These are phyloP conservation scores for Termitomyces sp. DNA, from an alignment of 768 basidiomycete genomes.

Conservation along the genomic window DNA sequence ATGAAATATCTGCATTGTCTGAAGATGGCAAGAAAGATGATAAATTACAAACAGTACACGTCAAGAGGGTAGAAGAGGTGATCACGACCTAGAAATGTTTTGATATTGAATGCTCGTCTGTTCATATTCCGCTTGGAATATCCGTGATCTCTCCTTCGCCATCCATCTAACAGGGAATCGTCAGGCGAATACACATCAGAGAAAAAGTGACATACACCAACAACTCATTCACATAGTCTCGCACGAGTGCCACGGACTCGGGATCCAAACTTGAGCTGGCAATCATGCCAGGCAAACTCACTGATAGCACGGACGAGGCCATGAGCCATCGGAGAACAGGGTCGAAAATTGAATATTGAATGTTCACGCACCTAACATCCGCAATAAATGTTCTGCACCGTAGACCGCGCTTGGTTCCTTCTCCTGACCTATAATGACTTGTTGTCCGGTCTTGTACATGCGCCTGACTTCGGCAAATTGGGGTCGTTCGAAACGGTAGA, in stretches of 20 bases:
- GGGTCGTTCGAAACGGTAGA: slow-evolving; percentile 93
- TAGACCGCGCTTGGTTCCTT: slow-evolving; percentile 89
- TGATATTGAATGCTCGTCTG: slow-evolving; percentile 75
- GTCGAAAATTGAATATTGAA: background rate
- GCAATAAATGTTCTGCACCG: slow-evolving; percentile 89
- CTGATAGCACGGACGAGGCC: slow-evolving; percentile 35
- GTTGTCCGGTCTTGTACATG: slow-evolving; percentile 66
- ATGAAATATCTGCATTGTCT: background rate
- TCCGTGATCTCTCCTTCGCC: slow-evolving; percentile 63
- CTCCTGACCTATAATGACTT: slow-evolving; percentile 64
- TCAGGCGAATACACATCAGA: background rate
- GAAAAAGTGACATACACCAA: slow-evolving; percentile 50
- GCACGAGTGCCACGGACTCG: slow-evolving; percentile 77
- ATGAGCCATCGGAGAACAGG: background rate
- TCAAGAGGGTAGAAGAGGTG: background rate
- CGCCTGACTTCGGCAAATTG: slow-evolving; percentile 84
- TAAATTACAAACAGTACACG: background rate
- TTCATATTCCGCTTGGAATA: slow-evolving; percentile 81
- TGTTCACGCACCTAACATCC: slow-evolving; percentile 76
- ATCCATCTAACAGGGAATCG: slow-evolving; percentile 56
- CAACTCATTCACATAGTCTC: slow-evolving; percentile 89
- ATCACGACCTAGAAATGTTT: slow-evolving; percentile 73
- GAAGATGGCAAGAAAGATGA: background rate
- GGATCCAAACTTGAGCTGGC: slow-evolving; percentile 86
- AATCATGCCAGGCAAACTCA: slow-evolving; percentile 90